These are phyloP conservation scores for Flaveria sonorensis DNA, from an alignment of 129 eudicot species.

Conservation along the genomic window DNA sequence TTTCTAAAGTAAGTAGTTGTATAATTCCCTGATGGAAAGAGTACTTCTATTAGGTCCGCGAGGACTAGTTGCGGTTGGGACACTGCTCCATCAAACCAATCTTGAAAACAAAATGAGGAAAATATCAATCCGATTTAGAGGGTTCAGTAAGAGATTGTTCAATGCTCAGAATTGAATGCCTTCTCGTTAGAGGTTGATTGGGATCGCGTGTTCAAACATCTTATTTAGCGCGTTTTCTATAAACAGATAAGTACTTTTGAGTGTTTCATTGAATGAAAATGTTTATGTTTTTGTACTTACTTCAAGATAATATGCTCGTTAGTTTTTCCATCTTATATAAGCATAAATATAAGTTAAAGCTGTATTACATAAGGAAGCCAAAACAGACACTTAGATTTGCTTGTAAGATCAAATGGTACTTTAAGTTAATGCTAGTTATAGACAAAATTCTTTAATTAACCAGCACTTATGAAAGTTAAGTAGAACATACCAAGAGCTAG, in stretches of 20 bases:
- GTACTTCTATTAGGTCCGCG: slow-evolving; percentile 76
- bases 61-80: slow-evolving; percentile 96
- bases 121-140: neutral
- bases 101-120: slow-evolving; percentile 36
- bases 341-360: no score
- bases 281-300: neutral
- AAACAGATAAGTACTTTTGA: neutral
- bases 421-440: neutral
- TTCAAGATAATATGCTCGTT: no score
- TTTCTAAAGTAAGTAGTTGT: slow-evolving; percentile 83
- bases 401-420: neutral
- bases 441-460: neutral
- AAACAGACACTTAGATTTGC: neutral
- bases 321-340: no score
- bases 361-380: neutral
- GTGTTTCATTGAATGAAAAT: neutral
- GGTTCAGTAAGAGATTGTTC: neutral
- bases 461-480: neutral
- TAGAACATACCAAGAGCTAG: slow-evolving; percentile 65
- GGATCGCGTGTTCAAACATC: neutral
- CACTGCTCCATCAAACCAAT: slow-evolving; percentile 91
- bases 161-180: neutral
- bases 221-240: neutral
- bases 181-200: neutral
- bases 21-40: slow-evolving; percentile 81